Conservation (phyloP, 176 grass and related monocot species). For the Phyllostachys edulis region DNA sequence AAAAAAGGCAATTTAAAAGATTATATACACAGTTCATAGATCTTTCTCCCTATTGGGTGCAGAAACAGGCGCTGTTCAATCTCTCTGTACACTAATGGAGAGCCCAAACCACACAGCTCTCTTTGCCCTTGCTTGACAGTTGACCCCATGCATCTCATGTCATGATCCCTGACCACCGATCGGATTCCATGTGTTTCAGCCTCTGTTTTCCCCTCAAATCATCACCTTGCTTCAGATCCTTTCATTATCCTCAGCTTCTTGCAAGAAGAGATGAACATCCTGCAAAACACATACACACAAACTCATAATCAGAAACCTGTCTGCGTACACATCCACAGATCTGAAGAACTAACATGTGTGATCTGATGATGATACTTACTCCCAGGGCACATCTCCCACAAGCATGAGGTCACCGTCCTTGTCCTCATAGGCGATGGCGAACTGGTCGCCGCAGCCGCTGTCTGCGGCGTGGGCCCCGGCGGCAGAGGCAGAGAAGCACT, state of each 20-base stretch:
- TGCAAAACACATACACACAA: constrained; percentile 12
- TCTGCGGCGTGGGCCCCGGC: background rate
- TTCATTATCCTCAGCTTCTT: constrained; percentile 96
- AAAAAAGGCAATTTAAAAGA: constrained; percentile 10
- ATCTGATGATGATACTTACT: constrained; percentile 53
- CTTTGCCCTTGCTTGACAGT: background rate
- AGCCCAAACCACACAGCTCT: constrained; percentile 23
- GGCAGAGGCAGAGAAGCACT: constrained; percentile 33
- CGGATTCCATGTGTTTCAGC: background rate
- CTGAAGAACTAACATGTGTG: background rate
- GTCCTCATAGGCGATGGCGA: constrained; percentile 74
- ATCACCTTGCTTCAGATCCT: constrained; percentile 64
- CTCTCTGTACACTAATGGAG: constrained; percentile 38
- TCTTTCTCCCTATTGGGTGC: background rate
- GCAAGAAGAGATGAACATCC: constrained; percentile 89
- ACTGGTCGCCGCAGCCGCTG: constrained; percentile 6
- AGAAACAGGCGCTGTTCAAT: constrained; percentile 8
- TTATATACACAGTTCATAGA: constrained; percentile 38
- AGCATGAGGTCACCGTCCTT: constrained; percentile 96
- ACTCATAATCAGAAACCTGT: background rate
- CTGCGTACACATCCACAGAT: background rate
- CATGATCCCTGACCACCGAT: constrained; percentile 7
- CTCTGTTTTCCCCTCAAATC: background rate
- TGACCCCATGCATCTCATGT: background rate
- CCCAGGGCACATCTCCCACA: constrained; percentile 88